phyloP scores from a whole-genome alignment of 441 rosid species.

The Eutrema salsugineum region DNA sequence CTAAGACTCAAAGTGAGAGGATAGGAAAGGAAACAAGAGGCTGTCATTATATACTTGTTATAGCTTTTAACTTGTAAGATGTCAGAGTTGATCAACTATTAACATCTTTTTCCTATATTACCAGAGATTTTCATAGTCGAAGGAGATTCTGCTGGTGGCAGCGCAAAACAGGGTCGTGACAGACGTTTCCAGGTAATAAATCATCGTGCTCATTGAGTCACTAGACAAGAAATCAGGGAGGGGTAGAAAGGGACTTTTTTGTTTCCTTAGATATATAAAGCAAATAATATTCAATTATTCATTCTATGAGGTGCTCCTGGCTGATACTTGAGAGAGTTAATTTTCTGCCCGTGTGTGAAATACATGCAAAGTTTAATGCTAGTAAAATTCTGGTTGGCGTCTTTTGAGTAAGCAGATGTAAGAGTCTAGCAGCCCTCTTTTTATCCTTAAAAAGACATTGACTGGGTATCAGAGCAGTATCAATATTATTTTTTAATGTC shows the following conservation, averaged over 20 bases:
- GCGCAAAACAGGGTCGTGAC: slow-evolving; percentile 99
- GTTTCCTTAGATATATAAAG: too few relatives aligned
- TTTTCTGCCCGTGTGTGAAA: neutral
- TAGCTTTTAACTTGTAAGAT: neutral
- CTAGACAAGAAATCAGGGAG: neutral
- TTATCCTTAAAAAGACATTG: neutral
- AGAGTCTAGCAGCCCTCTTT: neutral
- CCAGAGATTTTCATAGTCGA: slow-evolving; percentile 97
- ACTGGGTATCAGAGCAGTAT: neutral
- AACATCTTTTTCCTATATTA: slow-evolving; percentile 18
- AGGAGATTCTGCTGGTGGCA: slow-evolving; percentile 99
- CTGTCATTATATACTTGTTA: neutral
- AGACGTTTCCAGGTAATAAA: slow-evolving; percentile 87
- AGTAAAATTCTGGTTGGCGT: neutral
- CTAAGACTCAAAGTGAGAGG: neutral
- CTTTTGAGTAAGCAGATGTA: neutral
- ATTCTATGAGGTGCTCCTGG: too few relatives aligned
- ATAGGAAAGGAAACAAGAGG: neutral
- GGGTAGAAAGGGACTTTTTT: neutral
- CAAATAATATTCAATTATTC: too few relatives aligned
- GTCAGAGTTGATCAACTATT: neutral
- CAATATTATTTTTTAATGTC: neutral
- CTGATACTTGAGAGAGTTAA: neutral
- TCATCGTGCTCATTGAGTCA: neutral
- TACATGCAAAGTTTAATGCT: neutral